phyloP scores from a whole-genome alignment of 768 basidiomycete species.

The Mycena kentingensis region DNA sequence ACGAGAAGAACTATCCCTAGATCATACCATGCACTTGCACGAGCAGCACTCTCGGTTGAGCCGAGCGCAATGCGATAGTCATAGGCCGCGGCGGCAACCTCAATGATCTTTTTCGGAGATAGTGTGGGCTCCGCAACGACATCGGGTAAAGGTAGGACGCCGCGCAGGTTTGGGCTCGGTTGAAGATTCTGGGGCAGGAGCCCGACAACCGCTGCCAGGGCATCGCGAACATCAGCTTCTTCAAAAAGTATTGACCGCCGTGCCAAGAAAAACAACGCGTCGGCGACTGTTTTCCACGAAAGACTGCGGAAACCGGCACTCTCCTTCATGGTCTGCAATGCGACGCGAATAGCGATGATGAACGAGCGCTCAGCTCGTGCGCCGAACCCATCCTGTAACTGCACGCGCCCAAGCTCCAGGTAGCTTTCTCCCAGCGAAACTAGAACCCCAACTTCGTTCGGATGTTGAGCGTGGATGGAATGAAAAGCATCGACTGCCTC shows the following conservation, averaged over 20 bases:
- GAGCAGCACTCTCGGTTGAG: slow-evolving; percentile 48
- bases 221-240: slow-evolving; percentile 36
- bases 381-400: slow-evolving; percentile 70
- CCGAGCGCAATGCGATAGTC: slow-evolving; percentile 62
- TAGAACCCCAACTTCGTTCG: slow-evolving; percentile 71
- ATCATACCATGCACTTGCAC: slow-evolving; percentile 73
- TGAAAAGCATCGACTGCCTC: slow-evolving; percentile 74
- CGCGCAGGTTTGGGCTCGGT: slow-evolving; percentile 43
- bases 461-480: slow-evolving; percentile 53
- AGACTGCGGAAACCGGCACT: slow-evolving; percentile 67
- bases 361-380: slow-evolving; percentile 77
- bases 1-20: slow-evolving; percentile 62
- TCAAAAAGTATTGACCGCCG: slow-evolving; percentile 51
- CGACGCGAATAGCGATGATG: slow-evolving; percentile 53
- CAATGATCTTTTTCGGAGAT: slow-evolving; percentile 41
- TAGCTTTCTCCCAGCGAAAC: slow-evolving; percentile 71
- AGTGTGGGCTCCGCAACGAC: slow-evolving; percentile 27
- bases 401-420: slow-evolving; percentile 67
- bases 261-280: slow-evolving; percentile 72
- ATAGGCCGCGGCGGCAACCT: slow-evolving; percentile 60
- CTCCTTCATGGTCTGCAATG: slow-evolving; percentile 49
- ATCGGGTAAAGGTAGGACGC: slow-evolving; percentile 38
- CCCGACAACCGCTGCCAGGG: slow-evolving; percentile 37
- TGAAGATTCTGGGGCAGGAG: slow-evolving; percentile 39
- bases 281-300: slow-evolving; percentile 83